Evolutionary conservation across 257 asterid species (phyloP).

Genomic region (Solanum medicagineum): DNA sequence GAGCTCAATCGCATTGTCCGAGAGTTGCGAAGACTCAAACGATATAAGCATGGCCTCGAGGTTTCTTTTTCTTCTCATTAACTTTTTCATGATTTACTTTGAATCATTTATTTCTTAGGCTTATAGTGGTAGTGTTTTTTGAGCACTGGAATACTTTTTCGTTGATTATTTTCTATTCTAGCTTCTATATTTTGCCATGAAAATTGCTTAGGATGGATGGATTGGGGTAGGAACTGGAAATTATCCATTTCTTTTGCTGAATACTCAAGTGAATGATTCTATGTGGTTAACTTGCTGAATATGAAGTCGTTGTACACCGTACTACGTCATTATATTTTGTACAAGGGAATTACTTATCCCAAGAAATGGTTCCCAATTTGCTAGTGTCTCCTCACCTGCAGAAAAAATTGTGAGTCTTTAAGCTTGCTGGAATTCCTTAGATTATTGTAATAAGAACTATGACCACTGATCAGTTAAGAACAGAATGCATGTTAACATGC

Average conservation of each 20-base stretch:
- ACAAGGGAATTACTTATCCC: neutral
- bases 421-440: neutral
- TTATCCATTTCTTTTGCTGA: neutral
- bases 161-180: neutral
- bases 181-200: neutral
- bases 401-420: neutral
- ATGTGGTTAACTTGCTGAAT: neutral
- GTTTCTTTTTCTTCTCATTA: slow-evolving; percentile 13
- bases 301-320: neutral
- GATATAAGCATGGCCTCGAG: slow-evolving; percentile 87
- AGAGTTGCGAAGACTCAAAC: slow-evolving; percentile 70
- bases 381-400: neutral
- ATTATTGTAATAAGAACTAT: neutral
- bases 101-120: neutral
- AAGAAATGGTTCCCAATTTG: neutral
- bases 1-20: slow-evolving; percentile 81
- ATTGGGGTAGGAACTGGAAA: neutral
- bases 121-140: neutral
- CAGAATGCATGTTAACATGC: neutral
- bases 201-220: neutral
- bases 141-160: neutral
- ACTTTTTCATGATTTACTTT: neutral
- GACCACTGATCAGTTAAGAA: neutral
- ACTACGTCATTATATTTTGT: neutral
- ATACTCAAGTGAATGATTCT: neutral